Evolutionary conservation across 441 rosid species (phyloP).

Genomic region (Erodium texanum): DNA sequence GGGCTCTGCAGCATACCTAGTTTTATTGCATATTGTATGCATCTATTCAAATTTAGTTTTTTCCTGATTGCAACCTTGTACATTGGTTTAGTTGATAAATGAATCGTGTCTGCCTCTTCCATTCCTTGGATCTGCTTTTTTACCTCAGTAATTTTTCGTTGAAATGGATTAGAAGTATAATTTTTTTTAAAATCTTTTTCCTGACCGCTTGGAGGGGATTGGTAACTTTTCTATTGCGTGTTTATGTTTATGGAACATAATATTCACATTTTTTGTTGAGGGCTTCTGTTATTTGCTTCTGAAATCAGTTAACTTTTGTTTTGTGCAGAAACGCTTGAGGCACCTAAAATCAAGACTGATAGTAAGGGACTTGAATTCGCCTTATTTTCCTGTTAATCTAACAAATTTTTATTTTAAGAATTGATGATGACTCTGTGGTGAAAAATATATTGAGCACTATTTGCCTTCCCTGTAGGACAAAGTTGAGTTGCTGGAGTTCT

Average conservation of each 20-base stretch:
- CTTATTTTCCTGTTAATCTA: slow-evolving; percentile 6
- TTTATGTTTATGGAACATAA: neutral
- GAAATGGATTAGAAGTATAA: neutral
- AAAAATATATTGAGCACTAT: slow-evolving; percentile 13
- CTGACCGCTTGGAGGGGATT: neutral
- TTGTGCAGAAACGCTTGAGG: slow-evolving; percentile 73
- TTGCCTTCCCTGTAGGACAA: slow-evolving; percentile 46
- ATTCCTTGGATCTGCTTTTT: neutral
- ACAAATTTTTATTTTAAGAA: neutral
- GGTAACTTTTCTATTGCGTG: neutral
- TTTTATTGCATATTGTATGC: too few species aligned
- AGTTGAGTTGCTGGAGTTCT: slow-evolving; percentile 70
- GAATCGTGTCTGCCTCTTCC: neutral
- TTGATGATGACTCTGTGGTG: slow-evolving; percentile 11
- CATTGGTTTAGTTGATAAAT: neutral
- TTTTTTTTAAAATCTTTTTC: slow-evolving; percentile 8
- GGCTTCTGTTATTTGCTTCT: neutral
- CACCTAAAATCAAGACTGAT: slow-evolving; percentile 61
- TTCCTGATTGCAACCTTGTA: neutral
- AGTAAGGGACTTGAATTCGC: slow-evolving; percentile 36
- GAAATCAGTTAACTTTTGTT: slow-evolving; percentile 14
- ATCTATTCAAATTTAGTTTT: neutral
- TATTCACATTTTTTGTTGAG: neutral
- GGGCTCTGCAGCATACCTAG: neutral
- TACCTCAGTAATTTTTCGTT: neutral